These are phyloP conservation scores for Parathielavia appendiculata DNA, from an alignment of 495 filamentous ascomycete species.

Conservation along the genomic window DNA sequence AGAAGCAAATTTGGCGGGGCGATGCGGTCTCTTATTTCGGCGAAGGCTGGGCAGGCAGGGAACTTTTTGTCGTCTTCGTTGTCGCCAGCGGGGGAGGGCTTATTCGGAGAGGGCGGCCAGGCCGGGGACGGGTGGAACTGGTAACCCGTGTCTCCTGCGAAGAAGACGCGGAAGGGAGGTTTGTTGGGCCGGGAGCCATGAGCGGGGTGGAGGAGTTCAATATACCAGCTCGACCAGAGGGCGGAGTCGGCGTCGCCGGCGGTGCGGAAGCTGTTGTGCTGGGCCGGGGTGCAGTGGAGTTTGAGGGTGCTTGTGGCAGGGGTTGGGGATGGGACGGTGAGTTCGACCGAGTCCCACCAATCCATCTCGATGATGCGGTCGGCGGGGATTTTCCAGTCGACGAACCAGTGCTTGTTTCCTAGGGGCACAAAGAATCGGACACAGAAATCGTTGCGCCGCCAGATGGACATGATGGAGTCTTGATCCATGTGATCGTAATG, in stretches of 20 bases:
- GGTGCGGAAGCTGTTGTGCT: constrained; percentile 43
- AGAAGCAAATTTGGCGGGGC: constrained; percentile 26
- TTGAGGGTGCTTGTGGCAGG: constrained; percentile 14
- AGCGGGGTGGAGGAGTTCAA: constrained; percentile 29
- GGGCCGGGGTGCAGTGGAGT: constrained; percentile 40
- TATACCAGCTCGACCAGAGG: constrained; percentile 53
- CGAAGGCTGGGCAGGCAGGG: constrained; percentile 28
- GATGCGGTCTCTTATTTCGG: constrained; percentile 21
- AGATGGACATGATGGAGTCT: constrained; percentile 37
- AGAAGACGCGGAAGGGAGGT: constrained; percentile 23
- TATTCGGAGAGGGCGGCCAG: constrained; percentile 26
- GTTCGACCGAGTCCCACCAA: constrained; percentile 47
- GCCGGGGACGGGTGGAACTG: constrained; percentile 26
- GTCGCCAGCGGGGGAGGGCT: background rate
- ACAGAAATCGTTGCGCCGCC: constrained; percentile 25
- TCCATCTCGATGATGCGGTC: constrained; percentile 46
- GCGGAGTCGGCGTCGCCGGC: constrained; percentile 30
- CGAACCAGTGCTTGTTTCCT: constrained; percentile 36
- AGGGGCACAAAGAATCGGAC: constrained; percentile 44
- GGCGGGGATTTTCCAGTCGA: constrained; percentile 35
- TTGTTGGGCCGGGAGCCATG: background rate
- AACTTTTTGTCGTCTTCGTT: constrained; percentile 15
- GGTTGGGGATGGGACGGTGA: constrained; percentile 22
- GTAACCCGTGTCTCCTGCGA: constrained; percentile 33
- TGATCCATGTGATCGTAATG: constrained; percentile 52